Evolutionary conservation across 139 green algal genomes (phyloP).

Genomic region (Spirogloea muscicola): DNA sequence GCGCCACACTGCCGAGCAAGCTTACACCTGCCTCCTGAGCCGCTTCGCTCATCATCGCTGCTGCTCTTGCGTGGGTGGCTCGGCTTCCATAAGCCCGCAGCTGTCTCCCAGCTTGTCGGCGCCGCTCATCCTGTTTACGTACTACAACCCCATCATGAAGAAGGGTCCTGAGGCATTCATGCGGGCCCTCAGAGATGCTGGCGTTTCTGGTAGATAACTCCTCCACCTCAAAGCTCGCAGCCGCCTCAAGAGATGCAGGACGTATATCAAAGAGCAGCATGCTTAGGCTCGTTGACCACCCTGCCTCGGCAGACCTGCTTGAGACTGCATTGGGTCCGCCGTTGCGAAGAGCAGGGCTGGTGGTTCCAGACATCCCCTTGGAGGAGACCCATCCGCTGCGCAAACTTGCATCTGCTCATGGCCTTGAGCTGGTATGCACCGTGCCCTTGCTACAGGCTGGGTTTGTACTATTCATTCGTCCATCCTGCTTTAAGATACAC

Average conservation of each 20-base stretch:
- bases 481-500: not conserved
- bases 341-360: constrained; percentile 74
- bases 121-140: constrained; percentile 94
- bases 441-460: not conserved
- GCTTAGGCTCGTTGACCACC: too few relatives aligned
- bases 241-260: too few relatives aligned
- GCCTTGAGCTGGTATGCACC: constrained; percentile 93
- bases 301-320: too few relatives aligned
- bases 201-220: constrained; percentile 80
- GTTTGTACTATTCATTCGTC: not conserved
- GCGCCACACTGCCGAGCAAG: too few relatives aligned
- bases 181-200: constrained; percentile 73
- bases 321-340: too few relatives aligned
- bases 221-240: too few relatives aligned
- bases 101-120: constrained; percentile 65
- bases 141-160: constrained; percentile 98
- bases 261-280: too few relatives aligned
- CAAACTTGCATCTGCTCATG: constrained; percentile 56
- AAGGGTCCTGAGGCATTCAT: constrained; percentile 82
- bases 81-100: too few relatives aligned
- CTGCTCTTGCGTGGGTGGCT: too few relatives aligned
- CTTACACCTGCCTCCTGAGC: too few relatives aligned
- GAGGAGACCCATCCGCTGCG: constrained; percentile 87
- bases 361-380: constrained; percentile 95
- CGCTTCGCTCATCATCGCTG: too few relatives aligned